Conservation (phyloP, 176 grass and related monocot genomes). For the Otatea glauca region DNA sequence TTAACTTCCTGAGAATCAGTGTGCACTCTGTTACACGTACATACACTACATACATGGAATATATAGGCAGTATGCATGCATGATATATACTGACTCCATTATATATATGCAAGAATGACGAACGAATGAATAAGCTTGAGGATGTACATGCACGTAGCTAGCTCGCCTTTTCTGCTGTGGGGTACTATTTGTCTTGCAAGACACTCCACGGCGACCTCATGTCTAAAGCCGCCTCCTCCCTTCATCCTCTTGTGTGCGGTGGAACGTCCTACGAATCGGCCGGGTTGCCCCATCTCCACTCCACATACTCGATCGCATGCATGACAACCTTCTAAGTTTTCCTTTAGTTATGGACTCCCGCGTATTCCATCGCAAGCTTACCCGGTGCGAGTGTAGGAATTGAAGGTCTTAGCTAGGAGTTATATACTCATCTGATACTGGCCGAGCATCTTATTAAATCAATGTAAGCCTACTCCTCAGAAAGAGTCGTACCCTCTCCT, state of each 20-base stretch:
- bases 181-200: constrained; percentile 56
- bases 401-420: background rate
- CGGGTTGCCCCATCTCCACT: constrained; percentile 79
- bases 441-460: background rate
- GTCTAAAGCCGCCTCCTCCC: constrained; percentile 36
- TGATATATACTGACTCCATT: too few species aligned
- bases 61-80: background rate
- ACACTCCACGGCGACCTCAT: constrained; percentile 64
- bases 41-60: background rate
- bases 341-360: background rate
- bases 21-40: background rate
- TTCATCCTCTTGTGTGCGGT: constrained; percentile 41
- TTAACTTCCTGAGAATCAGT: too few species aligned
- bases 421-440: background rate
- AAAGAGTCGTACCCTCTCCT: background rate
- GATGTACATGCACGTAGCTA: background rate
- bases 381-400: too few species aligned
- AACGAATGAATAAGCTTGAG: background rate
- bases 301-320: constrained; percentile 45
- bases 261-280: constrained; percentile 68
- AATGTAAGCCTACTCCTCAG: background rate
- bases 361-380: too few species aligned
- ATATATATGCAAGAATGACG: background rate
- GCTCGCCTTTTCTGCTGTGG: constrained; percentile 27
- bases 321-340: background rate